Percentiles rank a stretch among this genome's conserved stretches.
These are phyloP conservation scores for Hyaloperonospora brassicae DNA, from an alignment of 352 stramenopile genomes.

Conservation along the genomic window DNA sequence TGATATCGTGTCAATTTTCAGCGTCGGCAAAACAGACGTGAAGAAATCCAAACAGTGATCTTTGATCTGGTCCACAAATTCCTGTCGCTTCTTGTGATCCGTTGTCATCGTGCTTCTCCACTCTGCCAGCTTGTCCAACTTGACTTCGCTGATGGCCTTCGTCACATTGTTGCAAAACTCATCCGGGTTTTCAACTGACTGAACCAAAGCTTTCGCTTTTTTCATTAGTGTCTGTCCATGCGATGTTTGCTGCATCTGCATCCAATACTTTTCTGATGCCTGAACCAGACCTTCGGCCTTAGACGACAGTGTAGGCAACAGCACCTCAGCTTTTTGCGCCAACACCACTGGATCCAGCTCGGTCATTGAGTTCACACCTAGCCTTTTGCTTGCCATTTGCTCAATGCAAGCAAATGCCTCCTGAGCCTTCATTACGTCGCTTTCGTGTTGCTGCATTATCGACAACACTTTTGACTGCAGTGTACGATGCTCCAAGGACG, in stretches of 20 bases:
- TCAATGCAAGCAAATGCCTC: slow-evolving; percentile 50
- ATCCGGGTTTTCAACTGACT: slow-evolving; percentile 68
- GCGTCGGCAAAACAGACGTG: slow-evolving; percentile 73
- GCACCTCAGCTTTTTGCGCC: slow-evolving; percentile 52
- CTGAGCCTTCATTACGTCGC: slow-evolving; percentile 47
- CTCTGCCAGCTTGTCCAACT: slow-evolving; percentile 57
- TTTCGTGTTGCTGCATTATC: slow-evolving; percentile 54
- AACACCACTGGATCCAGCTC: slow-evolving; percentile 47
- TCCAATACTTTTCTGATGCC: slow-evolving; percentile 62
- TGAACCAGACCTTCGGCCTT: slow-evolving; percentile 45
- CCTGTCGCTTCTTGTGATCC: slow-evolving; percentile 61
- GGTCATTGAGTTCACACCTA: slow-evolving; percentile 51
- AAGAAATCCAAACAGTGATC: slow-evolving; percentile 83
- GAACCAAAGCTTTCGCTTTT: slow-evolving; percentile 60
- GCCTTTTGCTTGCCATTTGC: slow-evolving; percentile 46
- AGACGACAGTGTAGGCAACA: slow-evolving; percentile 49
- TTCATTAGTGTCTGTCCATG: slow-evolving; percentile 58
- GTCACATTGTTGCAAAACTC: slow-evolving; percentile 67
- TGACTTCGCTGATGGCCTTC: slow-evolving; percentile 55
- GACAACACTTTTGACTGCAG: slow-evolving; percentile 38
- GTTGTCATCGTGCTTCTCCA: slow-evolving; percentile 58
- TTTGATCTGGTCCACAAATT: slow-evolving; percentile 74
- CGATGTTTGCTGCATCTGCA: slow-evolving; percentile 59
- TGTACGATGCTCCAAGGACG: slow-evolving; percentile 30
- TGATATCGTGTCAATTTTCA: slow-evolving; percentile 76